Evolutionary conservation across 106 monocot species (phyloP), one percentile per base, ranked within the genome.

Genomic region (Acanthochlamys bracteata): DNA sequence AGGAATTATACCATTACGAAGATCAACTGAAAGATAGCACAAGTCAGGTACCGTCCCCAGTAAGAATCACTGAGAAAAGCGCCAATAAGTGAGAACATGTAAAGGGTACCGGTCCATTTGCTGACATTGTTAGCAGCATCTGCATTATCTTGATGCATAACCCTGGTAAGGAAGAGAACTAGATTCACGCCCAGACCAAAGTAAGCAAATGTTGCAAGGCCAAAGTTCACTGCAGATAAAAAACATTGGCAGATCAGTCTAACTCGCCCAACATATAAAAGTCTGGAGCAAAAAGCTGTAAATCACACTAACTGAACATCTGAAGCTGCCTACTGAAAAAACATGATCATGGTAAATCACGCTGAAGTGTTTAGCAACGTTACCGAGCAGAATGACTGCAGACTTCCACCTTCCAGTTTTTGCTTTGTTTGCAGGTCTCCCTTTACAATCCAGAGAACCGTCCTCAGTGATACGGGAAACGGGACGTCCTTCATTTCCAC

Each of bases 41-140:
- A 90, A 4, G 90, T 90, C 16, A 85, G 20, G 67, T 90, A 90
- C 11, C 85, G 74, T 7, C 90, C 90, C 90, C 73, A 85, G 55
- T 90, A 85, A 11, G 90, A 90, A 65, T 90, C 90, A 60, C 90
- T 90, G 16, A 90, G 21, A 66, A 90, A 85, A 0, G 90, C 90
- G 17, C 90, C 90, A n/a, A 83, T 53, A 26, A 90, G 90, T 2
- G 90, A 90, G 24, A 90, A 85, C 25, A 90, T 82, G 63, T 85
- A 90, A 0, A 85, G 79, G 2, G 90, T 90, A 64, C 90, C 90
- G 1, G 82, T 90, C 90, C 85, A 83, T 56, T 82, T 85, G 82
- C 90, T 85, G 14, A 90, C 85, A 69, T 83, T 85, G 64, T 90
- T 90, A 41, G 85, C 90, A 10, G 90, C 90, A 0, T 69, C 78